Percentiles rank a stretch among this genome's conserved stretches.
These are phyloP conservation scores for Aureoboletus auriporus DNA, from an alignment of 768 basidiomycete genomes.

Conservation along the genomic window DNA sequence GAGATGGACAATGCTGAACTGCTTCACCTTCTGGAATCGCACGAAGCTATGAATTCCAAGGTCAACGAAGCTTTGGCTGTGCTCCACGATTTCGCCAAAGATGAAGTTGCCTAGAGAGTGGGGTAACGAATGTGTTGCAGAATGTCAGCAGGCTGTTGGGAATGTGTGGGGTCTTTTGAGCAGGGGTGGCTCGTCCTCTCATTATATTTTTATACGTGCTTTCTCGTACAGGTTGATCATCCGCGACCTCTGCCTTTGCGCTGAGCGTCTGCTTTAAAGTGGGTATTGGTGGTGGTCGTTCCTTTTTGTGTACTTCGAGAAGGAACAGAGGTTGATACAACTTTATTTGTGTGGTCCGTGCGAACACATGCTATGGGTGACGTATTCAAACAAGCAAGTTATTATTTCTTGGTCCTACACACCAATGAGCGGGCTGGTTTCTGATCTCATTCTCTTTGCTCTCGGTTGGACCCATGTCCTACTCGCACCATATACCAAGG, in stretches of 20 bases:
- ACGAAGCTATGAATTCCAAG: constrained; percentile 83
- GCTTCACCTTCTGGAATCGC: constrained; percentile 78
- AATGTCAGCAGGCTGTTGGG: not conserved
- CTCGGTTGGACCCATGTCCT: constrained; percentile 65
- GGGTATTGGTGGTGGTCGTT: constrained; percentile 52
- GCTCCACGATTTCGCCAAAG: constrained; percentile 75
- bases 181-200: constrained; percentile 49
- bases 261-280: constrained; percentile 32
- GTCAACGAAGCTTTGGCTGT: constrained; percentile 89
- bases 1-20: constrained; percentile 99
- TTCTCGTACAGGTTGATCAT: constrained; percentile 30
- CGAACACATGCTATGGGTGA: no score
- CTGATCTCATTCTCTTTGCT: constrained; percentile 50
- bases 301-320: constrained; percentile 45
- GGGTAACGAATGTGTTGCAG: not conserved
- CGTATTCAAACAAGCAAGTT: no score
- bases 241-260: constrained; percentile 36
- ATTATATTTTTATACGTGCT: constrained; percentile 34
- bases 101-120: constrained; percentile 18
- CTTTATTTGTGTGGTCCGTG: constrained; percentile 27
- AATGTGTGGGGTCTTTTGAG: constrained; percentile 31
- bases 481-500: constrained; percentile 88
- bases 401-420: no score
- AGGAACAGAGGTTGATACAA: constrained; percentile 60
- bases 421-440: constrained; percentile 19